A percentile compares a stretch with the other conserved stretches of the same genome.
phyloP scores from a whole-genome alignment of 2,329 filamentous ascomycete genomes.

The Aspergillus pseudoviridinutans region DNA sequence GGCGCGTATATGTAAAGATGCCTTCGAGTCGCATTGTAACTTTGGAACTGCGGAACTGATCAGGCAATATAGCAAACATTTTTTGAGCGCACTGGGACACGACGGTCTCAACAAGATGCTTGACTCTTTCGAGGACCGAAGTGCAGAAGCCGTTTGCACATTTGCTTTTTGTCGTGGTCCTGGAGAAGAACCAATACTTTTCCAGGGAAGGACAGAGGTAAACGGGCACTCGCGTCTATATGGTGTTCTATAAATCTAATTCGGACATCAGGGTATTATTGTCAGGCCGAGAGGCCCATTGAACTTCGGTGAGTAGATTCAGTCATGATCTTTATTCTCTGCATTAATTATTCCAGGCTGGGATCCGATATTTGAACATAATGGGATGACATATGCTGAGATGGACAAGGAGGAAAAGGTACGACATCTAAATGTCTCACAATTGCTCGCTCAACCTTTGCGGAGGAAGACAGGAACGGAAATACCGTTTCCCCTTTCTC shows the following conservation, averaged over 20 bases:
- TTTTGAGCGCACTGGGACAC: conserved; percentile 77
- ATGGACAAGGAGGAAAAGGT: conserved; percentile 93
- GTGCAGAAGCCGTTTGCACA: conserved; percentile 88
- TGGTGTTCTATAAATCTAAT: conserved; percentile 2
- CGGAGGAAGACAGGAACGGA: not conserved
- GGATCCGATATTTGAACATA: conserved; percentile 94
- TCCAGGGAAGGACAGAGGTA: conserved; percentile 84
- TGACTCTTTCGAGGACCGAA: conserved; percentile 83
- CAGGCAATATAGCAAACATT: conserved; percentile 71
- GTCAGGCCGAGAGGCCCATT: conserved; percentile 76
- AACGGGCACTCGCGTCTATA: conserved; percentile 21
- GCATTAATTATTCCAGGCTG: conserved; percentile 60
- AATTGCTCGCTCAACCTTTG: not conserved
- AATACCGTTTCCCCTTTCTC: not conserved
- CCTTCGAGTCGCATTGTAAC: conserved; percentile 8
- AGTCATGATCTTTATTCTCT: not conserved
- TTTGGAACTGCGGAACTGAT: conserved; percentile 3
- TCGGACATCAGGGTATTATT: conserved; percentile 63
- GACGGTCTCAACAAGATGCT: conserved; percentile 86
- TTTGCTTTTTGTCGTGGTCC: conserved; percentile 89
- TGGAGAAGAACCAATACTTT: conserved; percentile 76
- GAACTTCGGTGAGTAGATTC: conserved; percentile 66
- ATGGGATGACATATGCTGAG: conserved; percentile 89
- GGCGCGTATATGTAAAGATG: conserved; percentile 81
- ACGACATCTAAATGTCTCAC: conserved; percentile 14